Conservation (phyloP, 164 flowering plant genomes). For the Magnolia kwangsiensis region DNA sequence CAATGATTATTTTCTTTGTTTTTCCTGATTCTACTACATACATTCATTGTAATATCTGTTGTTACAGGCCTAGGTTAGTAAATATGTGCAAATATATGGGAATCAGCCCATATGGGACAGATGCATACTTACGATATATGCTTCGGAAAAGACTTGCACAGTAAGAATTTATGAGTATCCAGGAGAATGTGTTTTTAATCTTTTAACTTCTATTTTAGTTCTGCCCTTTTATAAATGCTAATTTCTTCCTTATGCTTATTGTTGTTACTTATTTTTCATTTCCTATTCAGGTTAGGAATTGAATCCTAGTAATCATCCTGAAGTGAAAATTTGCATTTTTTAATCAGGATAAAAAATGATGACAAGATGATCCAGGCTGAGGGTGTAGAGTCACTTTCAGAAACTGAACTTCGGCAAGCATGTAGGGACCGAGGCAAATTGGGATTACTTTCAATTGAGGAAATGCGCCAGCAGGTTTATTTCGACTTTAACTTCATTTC, state of each 20-base stretch:
- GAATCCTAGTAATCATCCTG: neutral
- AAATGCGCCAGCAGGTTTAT: constrained; percentile 87
- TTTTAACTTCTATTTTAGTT: no score
- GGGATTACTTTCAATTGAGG: constrained; percentile 86
- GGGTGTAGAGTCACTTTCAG: constrained; percentile 91
- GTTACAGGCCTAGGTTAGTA: constrained; percentile 74
- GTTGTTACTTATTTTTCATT: neutral
- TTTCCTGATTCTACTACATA: neutral
- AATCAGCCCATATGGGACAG: constrained; percentile 80
- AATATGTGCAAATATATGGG: constrained; percentile 98
- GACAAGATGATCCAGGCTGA: constrained; percentile 91
- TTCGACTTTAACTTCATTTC: constrained; percentile 1
- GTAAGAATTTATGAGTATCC: constrained; percentile 31
- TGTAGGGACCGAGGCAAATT: constrained; percentile 92
- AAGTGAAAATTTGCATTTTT: constrained; percentile 4
- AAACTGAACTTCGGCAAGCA: constrained; percentile 91
- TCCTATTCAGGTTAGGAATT: neutral
- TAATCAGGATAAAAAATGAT: constrained; percentile 78
- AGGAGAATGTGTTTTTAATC: neutral
- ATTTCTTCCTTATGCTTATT: neutral
- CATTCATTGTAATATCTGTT: neutral
- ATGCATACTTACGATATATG: constrained; percentile 78
- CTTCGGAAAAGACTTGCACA: constrained; percentile 63
- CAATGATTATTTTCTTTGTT: neutral
- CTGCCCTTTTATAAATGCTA: neutral